Evolutionary conservation across 2,329 filamentous ascomycete species (phyloP).

Genomic region (Fusarium ramigenum): DNA sequence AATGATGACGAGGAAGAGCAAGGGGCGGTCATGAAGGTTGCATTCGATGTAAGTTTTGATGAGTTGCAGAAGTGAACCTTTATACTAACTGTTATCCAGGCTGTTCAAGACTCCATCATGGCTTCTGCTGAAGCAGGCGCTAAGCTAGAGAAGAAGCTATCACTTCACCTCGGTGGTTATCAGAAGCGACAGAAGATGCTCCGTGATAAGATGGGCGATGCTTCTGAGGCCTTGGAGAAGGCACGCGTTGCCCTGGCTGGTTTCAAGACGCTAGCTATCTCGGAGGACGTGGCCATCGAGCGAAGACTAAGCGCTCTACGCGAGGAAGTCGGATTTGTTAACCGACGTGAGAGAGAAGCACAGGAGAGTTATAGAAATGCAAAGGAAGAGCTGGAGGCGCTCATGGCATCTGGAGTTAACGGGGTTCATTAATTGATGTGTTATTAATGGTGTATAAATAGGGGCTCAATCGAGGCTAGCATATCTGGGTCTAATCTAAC

Average conservation of each 20-base stretch:
- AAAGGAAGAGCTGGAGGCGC: slow-evolving; percentile 78
- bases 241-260: slow-evolving; percentile 76
- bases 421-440: slow-evolving; percentile 50
- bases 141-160: slow-evolving; percentile 94
- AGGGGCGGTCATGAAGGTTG: slow-evolving; percentile 68
- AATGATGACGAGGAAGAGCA: slow-evolving; percentile 78
- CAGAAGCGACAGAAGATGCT: slow-evolving; percentile 85
- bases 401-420: slow-evolving; percentile 54
- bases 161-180: slow-evolving; percentile 87
- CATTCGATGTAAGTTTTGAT: slow-evolving; percentile 73
- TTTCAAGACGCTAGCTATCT: slow-evolving; percentile 79
- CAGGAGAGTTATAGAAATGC: slow-evolving; percentile 84
- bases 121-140: slow-evolving; percentile 80
- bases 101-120: slow-evolving; percentile 77
- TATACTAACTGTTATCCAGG: slow-evolving; percentile 53
- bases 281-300: slow-evolving; percentile 79
- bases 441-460: slow-evolving; percentile 37
- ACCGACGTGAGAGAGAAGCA: slow-evolving; percentile 84
- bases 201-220: slow-evolving; percentile 80
- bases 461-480: slow-evolving; percentile 26
- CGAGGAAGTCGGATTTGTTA: slow-evolving; percentile 85
- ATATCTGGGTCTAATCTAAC: slow-evolving; percentile 29
- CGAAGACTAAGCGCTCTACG: slow-evolving; percentile 78
- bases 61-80: not conserved
- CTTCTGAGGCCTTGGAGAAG: slow-evolving; percentile 77